A percentile compares a stretch with the other conserved stretches of the same genome.
Conservation (phyloP, 306 rosid species). For the Lathyrus oleraceus region DNA sequence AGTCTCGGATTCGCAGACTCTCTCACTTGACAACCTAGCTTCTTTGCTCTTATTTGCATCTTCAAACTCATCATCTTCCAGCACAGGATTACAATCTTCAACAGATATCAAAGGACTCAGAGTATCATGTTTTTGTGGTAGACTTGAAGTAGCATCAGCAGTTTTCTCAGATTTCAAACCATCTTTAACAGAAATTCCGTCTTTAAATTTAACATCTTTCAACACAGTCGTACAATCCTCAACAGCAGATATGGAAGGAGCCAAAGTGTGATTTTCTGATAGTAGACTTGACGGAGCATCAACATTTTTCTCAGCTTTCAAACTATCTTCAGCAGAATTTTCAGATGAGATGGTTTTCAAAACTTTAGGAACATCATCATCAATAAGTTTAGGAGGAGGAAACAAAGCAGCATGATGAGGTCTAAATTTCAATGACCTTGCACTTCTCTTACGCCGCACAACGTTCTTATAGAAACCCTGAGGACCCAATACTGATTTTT, state of each 20-base stretch:
- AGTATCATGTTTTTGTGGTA: background rate
- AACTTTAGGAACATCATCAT: slow-evolving; percentile 12
- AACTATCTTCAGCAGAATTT: background rate
- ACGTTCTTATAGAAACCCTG: slow-evolving; percentile 3
- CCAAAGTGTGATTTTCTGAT: background rate
- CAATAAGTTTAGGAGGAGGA: background rate
- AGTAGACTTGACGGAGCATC: slow-evolving; percentile 17
- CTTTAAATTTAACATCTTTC: no score
- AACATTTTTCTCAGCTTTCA: background rate
- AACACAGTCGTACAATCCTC: background rate
- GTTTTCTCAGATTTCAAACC: background rate
- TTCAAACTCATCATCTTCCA: background rate
- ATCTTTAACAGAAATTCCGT: background rate
- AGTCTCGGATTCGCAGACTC: background rate
- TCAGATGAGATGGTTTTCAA: background rate
- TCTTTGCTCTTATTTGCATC: slow-evolving; percentile 17
- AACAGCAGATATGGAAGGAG: background rate
- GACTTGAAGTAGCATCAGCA: slow-evolving; percentile 25
- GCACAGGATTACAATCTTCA: background rate
- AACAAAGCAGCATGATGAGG: no score
- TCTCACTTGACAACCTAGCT: background rate
- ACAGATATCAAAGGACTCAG: background rate
- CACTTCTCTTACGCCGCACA: slow-evolving; percentile 5
- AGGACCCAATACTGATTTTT: background rate
- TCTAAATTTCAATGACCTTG: background rate